A percentile compares a stretch with the other conserved stretches of the same genome.
phyloP scores from a whole-genome alignment of 352 stramenopile species.

The Pythium dissimile region DNA sequence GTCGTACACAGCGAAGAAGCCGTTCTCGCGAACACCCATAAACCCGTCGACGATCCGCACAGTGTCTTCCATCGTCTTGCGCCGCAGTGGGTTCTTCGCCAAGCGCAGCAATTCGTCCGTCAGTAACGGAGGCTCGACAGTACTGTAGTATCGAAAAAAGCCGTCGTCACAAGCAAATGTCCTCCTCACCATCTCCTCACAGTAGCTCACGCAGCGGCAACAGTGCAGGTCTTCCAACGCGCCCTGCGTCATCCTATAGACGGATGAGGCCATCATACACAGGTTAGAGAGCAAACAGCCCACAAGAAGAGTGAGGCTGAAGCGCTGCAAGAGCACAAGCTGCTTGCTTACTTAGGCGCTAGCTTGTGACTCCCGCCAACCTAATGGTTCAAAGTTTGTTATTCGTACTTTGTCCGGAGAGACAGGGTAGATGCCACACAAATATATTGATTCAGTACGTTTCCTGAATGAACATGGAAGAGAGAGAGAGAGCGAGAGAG shows the following conservation, averaged over 20 bases:
- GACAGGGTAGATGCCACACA: background rate
- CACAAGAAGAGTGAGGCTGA: too few relatives aligned
- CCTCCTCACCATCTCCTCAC: constrained; percentile 75
- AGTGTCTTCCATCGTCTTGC: constrained; percentile 85
- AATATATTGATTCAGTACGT: constrained; percentile 1
- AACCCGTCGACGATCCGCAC: constrained; percentile 72
- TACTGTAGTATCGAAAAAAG: too few relatives aligned
- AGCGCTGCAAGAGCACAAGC: too few relatives aligned
- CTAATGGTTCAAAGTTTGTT: background rate
- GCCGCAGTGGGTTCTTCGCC: constrained; percentile 63
- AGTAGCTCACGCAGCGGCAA: constrained; percentile 66
- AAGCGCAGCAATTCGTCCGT: background rate
- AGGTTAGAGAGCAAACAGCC: too few relatives aligned
- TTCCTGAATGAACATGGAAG: background rate
- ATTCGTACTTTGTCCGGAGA: constrained; percentile 4
- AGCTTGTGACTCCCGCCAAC: constrained; percentile 1
- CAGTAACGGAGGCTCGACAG: too few relatives aligned
- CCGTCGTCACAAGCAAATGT: too few relatives aligned
- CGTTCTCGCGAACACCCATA: constrained; percentile 41
- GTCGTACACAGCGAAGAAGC: constrained; percentile 80
- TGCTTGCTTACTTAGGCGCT: too few relatives aligned
- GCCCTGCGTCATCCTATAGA: constrained; percentile 2
- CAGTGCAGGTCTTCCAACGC: constrained; percentile 34
- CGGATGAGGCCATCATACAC: too few relatives aligned
- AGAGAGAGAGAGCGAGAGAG: background rate